Evolutionary conservation across 176 grass and related monocot genomes (phyloP), one percentile per base, ranked within the genome.

Genomic region (Typha latifolia): DNA sequence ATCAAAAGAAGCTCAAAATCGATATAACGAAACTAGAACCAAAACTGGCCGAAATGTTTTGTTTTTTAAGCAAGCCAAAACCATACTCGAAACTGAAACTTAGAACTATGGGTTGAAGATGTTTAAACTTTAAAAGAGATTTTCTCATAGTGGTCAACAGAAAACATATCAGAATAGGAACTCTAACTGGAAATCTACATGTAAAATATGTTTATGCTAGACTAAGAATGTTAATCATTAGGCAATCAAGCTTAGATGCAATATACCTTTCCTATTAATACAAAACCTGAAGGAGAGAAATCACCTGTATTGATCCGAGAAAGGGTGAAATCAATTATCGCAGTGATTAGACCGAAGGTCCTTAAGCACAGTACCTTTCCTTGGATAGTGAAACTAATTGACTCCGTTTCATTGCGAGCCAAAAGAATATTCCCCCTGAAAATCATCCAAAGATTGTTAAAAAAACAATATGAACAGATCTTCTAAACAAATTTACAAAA

Each of bases 271-370:
- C 34, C 19, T 18, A 57, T 57, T 10, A 57, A 16, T 10, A 57
- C 10, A 57, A 57, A 57, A 20, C 19, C 20, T 21, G 16, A 57
- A 57, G 5, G 22, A 69, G 62, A 69, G 66, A 68, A 62, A 56
- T 14, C 18, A 92, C 94, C 88, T 64, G 89, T 87, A 77, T 87
- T 97, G 51, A 97, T 97, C 67, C 89, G 75, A 71, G 94, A 97
- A 76, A 97, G 94, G 6, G 89, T 97, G 47, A 97, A 97, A 70
- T 97, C 94, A 70, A 97, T 90, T 78, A 97, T 92, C 13, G 85
- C 83, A 62, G 89, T 29, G 15, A 61, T 78, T 59, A 97, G 62
- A 31, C 94, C 94, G 81, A 87, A 97, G 24, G 76, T 84, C 69
- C 49, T 75, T 62, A 73, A 76, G 61, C 32, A 62, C 76, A 78